Evolutionary conservation across 768 basidiomycete species (phyloP).

Genomic region (Amanita molliuscula): DNA sequence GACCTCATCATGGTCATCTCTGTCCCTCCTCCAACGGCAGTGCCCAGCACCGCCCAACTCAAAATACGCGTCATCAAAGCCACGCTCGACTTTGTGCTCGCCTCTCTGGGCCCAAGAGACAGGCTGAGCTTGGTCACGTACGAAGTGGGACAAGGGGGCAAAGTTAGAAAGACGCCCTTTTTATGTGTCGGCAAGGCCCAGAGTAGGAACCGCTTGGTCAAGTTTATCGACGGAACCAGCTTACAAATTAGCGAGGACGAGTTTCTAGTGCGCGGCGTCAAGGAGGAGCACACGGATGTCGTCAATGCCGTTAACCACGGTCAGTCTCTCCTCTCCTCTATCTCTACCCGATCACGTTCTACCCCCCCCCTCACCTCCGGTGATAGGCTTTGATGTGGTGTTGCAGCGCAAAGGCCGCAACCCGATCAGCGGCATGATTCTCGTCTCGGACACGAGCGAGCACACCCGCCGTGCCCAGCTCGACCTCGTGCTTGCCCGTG

Average conservation of each 20-base stretch:
- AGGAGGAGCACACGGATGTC: conserved; percentile 94
- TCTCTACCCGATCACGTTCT: too few relatives aligned
- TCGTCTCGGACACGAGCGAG: conserved; percentile 90
- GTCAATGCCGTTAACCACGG: conserved; percentile 98
- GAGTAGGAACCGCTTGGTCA: conserved; percentile 59
- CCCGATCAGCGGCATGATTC: conserved; percentile 81
- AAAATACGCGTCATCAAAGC: conserved; percentile 85
- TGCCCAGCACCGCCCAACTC: conserved; percentile 71
- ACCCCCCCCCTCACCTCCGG: neutral
- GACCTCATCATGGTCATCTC: conserved; percentile 92
- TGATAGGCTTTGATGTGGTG: conserved; percentile 81
- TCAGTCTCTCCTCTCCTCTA: conserved; percentile 16
- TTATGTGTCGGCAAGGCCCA: conserved; percentile 58
- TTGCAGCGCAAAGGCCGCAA: conserved; percentile 91
- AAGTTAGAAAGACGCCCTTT: conserved; percentile 91
- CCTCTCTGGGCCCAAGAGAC: conserved; percentile 66
- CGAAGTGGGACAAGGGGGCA: conserved; percentile 75
- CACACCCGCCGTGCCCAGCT: conserved; percentile 91
- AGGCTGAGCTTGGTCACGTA: conserved; percentile 88
- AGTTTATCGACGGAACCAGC: conserved; percentile 70
- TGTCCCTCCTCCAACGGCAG: conserved; percentile 62
- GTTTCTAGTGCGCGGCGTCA: conserved; percentile 60
- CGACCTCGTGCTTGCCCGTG: conserved; percentile 94
- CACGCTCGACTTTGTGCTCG: conserved; percentile 79
- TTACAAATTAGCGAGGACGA: conserved; percentile 34